These are phyloP conservation scores for Metarhizium rileyi DNA, from an alignment of 2,329 filamentous ascomycete species.

Conservation along the genomic window DNA sequence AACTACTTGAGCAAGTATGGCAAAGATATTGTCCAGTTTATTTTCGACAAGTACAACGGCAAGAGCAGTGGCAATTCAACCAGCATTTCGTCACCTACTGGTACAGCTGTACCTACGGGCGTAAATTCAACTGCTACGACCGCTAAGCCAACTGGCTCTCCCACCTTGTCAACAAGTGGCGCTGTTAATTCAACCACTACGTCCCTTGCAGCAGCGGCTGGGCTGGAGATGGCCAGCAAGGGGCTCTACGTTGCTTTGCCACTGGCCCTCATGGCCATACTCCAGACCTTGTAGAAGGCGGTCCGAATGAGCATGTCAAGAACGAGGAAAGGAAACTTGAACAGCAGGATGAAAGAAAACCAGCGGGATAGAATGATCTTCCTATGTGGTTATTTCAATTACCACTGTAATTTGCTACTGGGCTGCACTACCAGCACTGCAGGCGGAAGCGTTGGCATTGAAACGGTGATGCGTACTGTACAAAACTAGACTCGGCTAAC, in stretches of 20 bases:
- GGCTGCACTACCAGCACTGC: too few species aligned
- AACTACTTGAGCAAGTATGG: slow-evolving; percentile 27
- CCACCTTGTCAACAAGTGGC: slow-evolving; percentile 2
- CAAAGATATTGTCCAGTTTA: slow-evolving; percentile 23
- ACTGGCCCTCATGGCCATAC: slow-evolving; percentile 1
- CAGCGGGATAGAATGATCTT: too few species aligned
- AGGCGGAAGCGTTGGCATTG: too few species aligned
- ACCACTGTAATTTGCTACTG: too few species aligned
- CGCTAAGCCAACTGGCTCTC: neutral
- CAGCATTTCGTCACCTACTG: neutral
- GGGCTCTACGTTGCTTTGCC: slow-evolving; percentile 4
- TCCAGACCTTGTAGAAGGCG: neutral
- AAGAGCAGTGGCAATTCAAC: slow-evolving; percentile 2
- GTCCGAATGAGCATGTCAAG: neutral
- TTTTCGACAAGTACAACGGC: slow-evolving; percentile 21
- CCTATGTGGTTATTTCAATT: too few species aligned
- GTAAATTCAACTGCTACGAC: neutral
- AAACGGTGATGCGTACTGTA: too few species aligned
- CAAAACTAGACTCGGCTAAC: too few species aligned
- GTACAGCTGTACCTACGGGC: neutral
- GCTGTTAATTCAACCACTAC: neutral
- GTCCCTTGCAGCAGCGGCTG: neutral
- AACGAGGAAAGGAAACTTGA: too few species aligned
- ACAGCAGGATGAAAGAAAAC: neutral
- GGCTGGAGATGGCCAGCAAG: neutral